A percentile compares a stretch with the other conserved stretches of the same genome.
These are phyloP conservation scores for Hericium erinaceus DNA, from an alignment of 768 basidiomycete species.

Conservation along the genomic window DNA sequence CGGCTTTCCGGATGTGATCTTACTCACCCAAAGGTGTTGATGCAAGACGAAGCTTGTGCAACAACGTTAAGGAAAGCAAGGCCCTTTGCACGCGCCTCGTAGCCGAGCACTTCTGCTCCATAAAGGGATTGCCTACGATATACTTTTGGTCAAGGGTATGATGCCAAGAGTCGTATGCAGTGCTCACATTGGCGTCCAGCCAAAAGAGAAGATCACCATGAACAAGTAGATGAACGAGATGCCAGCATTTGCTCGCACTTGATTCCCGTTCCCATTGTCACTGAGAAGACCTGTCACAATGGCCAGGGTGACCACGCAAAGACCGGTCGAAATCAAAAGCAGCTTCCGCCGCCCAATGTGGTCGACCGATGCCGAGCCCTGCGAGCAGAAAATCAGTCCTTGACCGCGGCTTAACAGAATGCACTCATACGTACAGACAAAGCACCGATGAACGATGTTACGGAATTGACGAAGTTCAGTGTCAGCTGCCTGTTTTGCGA, in stretches of 20 bases:
- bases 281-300: conserved; percentile 41
- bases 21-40: conserved; percentile 43
- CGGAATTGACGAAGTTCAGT: conserved; percentile 42
- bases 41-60: conserved; percentile 32
- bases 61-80: conserved; percentile 40
- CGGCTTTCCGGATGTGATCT: neutral
- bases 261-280: conserved; percentile 18
- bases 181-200: conserved; percentile 47
- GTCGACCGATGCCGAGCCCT: conserved; percentile 41
- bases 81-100: conserved; percentile 43
- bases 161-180: neutral
- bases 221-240: conserved; percentile 43
- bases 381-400: neutral
- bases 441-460: conserved; percentile 36
- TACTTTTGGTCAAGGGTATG: neutral
- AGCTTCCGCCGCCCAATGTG: conserved; percentile 38
- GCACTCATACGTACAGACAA: conserved; percentile 17
- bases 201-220: conserved; percentile 45
- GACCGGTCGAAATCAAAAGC: conserved; percentile 30
- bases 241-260: conserved; percentile 36
- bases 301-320: conserved; percentile 31
- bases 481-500: conserved; percentile 31
- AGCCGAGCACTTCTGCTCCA: conserved; percentile 42
- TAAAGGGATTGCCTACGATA: conserved; percentile 39
- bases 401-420: neutral